phyloP scores from a whole-genome alignment of 2,329 filamentous ascomycete genomes.

The Arthroderma sp. region DNA sequence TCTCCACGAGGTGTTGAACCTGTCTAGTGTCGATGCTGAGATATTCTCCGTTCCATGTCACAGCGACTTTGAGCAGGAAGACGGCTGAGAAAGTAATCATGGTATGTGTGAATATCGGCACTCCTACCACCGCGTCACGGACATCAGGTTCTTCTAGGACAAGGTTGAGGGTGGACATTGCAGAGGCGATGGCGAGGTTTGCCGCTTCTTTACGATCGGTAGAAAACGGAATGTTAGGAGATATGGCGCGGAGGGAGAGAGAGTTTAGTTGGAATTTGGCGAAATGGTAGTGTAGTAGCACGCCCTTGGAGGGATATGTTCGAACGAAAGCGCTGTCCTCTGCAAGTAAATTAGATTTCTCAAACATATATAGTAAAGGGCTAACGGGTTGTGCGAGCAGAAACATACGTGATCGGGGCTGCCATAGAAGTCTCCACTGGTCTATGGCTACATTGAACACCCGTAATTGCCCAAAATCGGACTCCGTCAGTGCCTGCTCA shows the following conservation, averaged over 20 bases:
- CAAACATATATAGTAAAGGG: not conserved
- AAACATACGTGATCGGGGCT: constrained; percentile 29
- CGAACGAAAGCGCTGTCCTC: constrained; percentile 34
- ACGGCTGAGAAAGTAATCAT: constrained; percentile 36
- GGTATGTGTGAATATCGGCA: constrained; percentile 33
- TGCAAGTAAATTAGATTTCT: constrained; percentile 6
- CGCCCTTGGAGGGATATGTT: constrained; percentile 37
- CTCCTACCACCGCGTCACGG: constrained; percentile 35
- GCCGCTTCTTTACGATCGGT: constrained; percentile 33
- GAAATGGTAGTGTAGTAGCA: constrained; percentile 41
- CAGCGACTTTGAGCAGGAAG: constrained; percentile 32
- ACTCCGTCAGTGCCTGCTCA: constrained; percentile 37
- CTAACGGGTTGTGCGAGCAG: not conserved
- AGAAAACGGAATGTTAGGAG: constrained; percentile 30
- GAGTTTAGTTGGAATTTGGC: constrained; percentile 41
- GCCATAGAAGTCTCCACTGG: constrained; percentile 40
- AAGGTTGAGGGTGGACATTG: constrained; percentile 34
- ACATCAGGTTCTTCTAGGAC: constrained; percentile 37
- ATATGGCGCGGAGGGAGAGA: constrained; percentile 28
- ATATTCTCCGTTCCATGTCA: constrained; percentile 31
- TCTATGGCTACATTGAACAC: constrained; percentile 37
- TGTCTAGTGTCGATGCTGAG: constrained; percentile 27
- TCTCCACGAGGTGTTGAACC: constrained; percentile 26
- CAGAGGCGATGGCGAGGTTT: constrained; percentile 35
- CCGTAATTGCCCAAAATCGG: constrained; percentile 38